Base-by-base conservation (phyloP, 371 early-diverging fungal species). In the Fennellomyces sp. region DNA sequence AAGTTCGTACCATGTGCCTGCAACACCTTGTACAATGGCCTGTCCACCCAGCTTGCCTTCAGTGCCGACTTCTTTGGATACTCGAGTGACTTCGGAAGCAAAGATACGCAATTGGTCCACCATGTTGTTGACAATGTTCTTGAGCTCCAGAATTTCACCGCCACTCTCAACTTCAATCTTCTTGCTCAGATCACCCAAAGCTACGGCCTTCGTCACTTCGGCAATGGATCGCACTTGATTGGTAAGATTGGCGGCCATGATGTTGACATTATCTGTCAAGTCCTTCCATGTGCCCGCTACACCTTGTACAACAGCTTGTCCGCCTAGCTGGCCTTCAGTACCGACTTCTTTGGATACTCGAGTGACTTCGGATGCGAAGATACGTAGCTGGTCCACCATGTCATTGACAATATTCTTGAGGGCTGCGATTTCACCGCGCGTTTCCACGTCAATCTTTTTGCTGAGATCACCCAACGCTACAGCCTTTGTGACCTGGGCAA, bases 271-370 rank as follows among this genome's bases (percentile, higher is more conserved):
- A 51, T 75, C 64, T 0, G 79, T 75, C 28, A 78, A 56, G n/a
- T 69, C 64, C 47, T 62, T 66, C 79, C 79, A 78, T 12, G 56
- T 67, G 13, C 79, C 79, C 13, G 69, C 75, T 2, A 75, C 70
- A 21, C 68, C 73, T 36, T 58, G 7, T 58, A 74, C 39, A 15
- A 61, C 59, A 5, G 76, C 80, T 28, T 66, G 72, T 38, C 66
- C 76, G 17, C 76, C 80, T 11, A 80, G 63, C 26, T 65, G 64
- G 26, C 86, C 86, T 31, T 83, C 84, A 0, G 83, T 81, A 7
- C 88, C 85, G 23, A 88, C 88, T 58, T 85, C 85, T n/a, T 71
- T 60, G n/a, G 86, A 80, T 0, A 88, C 84, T 30, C 88, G 78
- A 0, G 88, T 81, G 8, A 87, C 87, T 53, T 87, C 84, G 1